phyloP scores from a whole-genome alignment of 352 stramenopile species.

The Pythium insidiosum region DNA sequence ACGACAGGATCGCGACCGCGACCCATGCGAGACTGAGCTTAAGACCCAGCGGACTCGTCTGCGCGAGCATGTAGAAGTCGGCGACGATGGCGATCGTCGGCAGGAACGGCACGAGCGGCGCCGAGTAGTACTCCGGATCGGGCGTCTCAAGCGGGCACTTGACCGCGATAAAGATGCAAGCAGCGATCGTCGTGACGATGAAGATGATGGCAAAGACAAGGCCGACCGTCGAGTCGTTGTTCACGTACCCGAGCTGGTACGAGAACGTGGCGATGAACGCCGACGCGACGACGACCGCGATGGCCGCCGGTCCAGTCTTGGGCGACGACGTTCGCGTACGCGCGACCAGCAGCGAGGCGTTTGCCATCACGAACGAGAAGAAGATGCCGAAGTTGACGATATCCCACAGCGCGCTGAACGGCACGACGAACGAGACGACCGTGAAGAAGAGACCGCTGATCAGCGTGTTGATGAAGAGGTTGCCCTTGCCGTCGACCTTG shows the following conservation, averaged over 20 bases:
- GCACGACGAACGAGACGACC: constrained; percentile 56
- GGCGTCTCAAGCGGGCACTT: constrained; percentile 52
- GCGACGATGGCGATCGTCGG: constrained; percentile 41
- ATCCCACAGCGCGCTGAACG: constrained; percentile 78
- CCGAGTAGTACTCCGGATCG: constrained; percentile 34
- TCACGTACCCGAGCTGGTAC: constrained; percentile 67
- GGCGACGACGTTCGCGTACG: constrained; percentile 59
- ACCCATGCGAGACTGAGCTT: constrained; percentile 43
- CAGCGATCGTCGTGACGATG: constrained; percentile 24
- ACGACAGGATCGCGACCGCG: constrained; percentile 46
- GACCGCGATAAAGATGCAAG: constrained; percentile 28
- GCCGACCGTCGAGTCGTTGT: constrained; percentile 23
- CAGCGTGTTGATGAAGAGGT: constrained; percentile 74
- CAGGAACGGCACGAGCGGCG: constrained; percentile 65
- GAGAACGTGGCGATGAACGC: constrained; percentile 39
- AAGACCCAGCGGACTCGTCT: constrained; percentile 47
- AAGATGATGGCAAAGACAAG: constrained; percentile 41
- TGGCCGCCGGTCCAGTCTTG: constrained; percentile 3
- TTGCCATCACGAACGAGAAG: constrained; percentile 83
- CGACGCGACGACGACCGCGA: constrained; percentile 17
- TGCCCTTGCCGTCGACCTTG: constrained; percentile 72
- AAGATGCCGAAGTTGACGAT: constrained; percentile 86
- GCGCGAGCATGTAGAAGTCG: constrained; percentile 66
- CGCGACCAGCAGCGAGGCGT: constrained; percentile 63
- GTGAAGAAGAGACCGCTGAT: constrained; percentile 61